These are phyloP conservation scores for Aspergillus sp. DNA, from an alignment of 2,329 filamentous ascomycete species.

Conservation along the genomic window DNA sequence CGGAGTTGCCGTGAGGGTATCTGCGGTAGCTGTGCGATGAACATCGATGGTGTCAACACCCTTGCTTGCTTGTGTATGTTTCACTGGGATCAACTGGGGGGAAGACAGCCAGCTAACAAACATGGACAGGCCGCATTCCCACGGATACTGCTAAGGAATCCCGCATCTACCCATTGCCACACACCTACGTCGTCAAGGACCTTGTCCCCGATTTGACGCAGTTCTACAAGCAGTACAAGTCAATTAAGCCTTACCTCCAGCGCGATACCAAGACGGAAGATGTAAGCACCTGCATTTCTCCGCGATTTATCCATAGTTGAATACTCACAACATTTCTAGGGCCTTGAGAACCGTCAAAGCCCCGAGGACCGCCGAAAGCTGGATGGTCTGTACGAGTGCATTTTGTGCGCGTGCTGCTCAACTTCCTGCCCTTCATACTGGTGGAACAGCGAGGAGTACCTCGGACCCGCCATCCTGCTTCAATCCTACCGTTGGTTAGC, in stretches of 20 bases:
- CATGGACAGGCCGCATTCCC: constrained; percentile 78
- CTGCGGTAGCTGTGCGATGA: constrained; percentile 98
- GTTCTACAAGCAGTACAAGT: constrained; percentile 99
- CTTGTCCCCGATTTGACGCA: constrained; percentile 95
- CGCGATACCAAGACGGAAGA: constrained; percentile 79
- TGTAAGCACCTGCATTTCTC: constrained; percentile 55
- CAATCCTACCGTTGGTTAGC: constrained; percentile 98
- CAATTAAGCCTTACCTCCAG: constrained; percentile 98
- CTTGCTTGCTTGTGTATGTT: constrained; percentile 92
- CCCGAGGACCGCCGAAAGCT: constrained; percentile 94
- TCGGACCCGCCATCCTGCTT: constrained; percentile 91
- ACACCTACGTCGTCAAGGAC: constrained; percentile 99
- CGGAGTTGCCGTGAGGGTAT: constrained; percentile 97
- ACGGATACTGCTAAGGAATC: constrained; percentile 75
- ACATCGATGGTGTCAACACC: constrained; percentile 98
- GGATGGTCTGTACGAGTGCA: constrained; percentile 97
- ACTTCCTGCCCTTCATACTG: constrained; percentile 99
- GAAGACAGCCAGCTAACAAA: constrained; percentile 8
- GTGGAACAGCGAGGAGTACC: constrained; percentile 99
- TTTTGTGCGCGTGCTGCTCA: constrained; percentile 98
- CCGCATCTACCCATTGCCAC: constrained; percentile 96
- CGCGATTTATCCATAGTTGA: not conserved
- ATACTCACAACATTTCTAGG: constrained; percentile 51
- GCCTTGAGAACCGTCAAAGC: constrained; percentile 86
- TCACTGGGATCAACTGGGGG: not conserved